Percentiles rank a stretch among this genome's conserved stretches.
Evolutionary conservation across 192 early-diverging fungal genomes (phyloP).

Genomic region (Geranomyces variabilis): DNA sequence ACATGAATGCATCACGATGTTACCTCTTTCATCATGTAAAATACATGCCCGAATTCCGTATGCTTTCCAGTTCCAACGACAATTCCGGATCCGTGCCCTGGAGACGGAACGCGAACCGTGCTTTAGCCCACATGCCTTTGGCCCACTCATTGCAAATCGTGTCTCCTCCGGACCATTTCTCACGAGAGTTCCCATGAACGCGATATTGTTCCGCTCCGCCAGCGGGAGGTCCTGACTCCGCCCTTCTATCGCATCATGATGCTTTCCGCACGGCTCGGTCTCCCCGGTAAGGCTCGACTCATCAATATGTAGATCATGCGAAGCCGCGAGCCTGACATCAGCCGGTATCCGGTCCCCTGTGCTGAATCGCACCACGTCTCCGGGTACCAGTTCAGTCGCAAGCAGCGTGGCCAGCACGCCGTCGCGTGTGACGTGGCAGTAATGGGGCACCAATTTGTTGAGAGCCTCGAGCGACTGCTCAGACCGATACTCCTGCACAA

Average conservation of each 20-base stretch:
- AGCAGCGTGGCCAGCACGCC: constrained; percentile 60
- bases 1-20: no score
- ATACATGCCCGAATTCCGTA: constrained; percentile 95
- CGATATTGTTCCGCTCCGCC: constrained; percentile 76
- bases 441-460: constrained; percentile 83
- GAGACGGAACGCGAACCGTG: constrained; percentile 59
- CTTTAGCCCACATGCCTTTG: constrained; percentile 34
- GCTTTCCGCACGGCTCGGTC: constrained; percentile 78
- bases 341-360: constrained; percentile 95
- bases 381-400: constrained; percentile 86
- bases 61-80: constrained; percentile 86
- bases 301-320: constrained; percentile 86
- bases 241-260: constrained; percentile 45
- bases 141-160: no score
- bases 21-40: constrained; percentile 86
- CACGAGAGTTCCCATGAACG: constrained; percentile 73
- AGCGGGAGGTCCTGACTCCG: constrained; percentile 56
- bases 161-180: constrained; percentile 58
- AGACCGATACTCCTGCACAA: constrained; percentile 86
- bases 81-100: constrained; percentile 85
- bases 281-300: constrained; percentile 90
- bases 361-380: constrained; percentile 84
- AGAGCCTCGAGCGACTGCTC: constrained; percentile 83
- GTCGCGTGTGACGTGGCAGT: constrained; percentile 80
- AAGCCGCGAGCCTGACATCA: constrained; percentile 79